Evolutionary conservation across 2,329 filamentous ascomycete genomes (phyloP).

Genomic region (Fusarium foetens): DNA sequence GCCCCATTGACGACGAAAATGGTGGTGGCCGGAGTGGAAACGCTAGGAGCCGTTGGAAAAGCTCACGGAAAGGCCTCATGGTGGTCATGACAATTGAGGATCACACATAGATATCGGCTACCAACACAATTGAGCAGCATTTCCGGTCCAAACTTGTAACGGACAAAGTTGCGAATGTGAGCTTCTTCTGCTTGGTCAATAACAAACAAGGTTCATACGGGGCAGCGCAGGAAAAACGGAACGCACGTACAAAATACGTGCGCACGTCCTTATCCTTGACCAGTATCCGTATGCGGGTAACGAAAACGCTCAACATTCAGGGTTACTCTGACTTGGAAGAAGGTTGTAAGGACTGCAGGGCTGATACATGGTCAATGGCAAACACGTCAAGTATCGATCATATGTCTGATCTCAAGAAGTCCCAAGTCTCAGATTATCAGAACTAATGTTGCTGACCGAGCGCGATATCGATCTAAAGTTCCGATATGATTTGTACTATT

Average conservation of each 20-base stretch:
- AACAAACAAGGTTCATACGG: conserved; percentile 26
- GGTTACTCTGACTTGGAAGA: conserved; percentile 14
- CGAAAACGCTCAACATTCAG: neutral
- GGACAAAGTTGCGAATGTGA: conserved; percentile 35
- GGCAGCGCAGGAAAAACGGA: conserved; percentile 6
- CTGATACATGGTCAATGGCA: conserved; percentile 23
- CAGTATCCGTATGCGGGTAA: neutral
- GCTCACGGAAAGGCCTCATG: conserved; percentile 22
- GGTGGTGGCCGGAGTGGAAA: conserved; percentile 34
- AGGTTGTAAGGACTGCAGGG: conserved; percentile 16
- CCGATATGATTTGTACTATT: conserved; percentile 8
- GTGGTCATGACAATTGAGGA: conserved; percentile 24
- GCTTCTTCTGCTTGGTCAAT: conserved; percentile 9
- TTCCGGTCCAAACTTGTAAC: conserved; percentile 36
- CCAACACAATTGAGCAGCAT: conserved; percentile 34
- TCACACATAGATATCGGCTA: conserved; percentile 28
- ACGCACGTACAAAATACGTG: conserved; percentile 1
- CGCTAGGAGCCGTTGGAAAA: conserved; percentile 15
- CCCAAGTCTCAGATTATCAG: neutral
- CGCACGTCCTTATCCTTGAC: conserved; percentile 4
- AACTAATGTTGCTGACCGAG: conserved; percentile 2
- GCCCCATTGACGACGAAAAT: conserved; percentile 27
- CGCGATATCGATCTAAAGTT: conserved; percentile 9
- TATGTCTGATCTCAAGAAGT: neutral
- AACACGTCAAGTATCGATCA: conserved; percentile 2